These are phyloP conservation scores for Canariomyces notabilis DNA, from an alignment of 2,329 filamentous ascomycete genomes.

Conservation along the genomic window DNA sequence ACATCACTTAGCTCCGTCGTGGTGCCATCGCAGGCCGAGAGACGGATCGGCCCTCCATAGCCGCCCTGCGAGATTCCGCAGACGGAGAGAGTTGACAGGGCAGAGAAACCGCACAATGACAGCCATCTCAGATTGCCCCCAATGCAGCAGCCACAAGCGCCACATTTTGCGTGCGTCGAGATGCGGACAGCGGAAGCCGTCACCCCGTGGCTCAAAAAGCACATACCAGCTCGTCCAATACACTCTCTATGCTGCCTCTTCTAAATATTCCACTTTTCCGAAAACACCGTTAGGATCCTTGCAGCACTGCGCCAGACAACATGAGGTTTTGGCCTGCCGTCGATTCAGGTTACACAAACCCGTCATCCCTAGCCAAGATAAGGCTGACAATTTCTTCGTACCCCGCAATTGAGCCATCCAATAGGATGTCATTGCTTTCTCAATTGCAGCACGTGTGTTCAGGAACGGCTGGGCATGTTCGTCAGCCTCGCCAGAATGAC, in stretches of 20 bases:
- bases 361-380: neutral
- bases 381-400: constrained; percentile 5
- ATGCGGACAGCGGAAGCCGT: constrained; percentile 7
- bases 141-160: neutral
- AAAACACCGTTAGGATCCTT: no score
- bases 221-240: neutral
- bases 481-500: constrained; percentile 9
- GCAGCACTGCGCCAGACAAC: no score
- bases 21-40: neutral
- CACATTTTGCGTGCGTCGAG: no score
- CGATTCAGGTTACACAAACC: no score
- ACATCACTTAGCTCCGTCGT: neutral
- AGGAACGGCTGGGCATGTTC: constrained; percentile 3
- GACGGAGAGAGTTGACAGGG: no score
- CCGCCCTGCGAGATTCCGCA: no score
- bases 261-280: no score
- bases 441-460: neutral
- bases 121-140: neutral
- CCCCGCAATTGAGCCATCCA: constrained; percentile 15
- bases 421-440: neutral
- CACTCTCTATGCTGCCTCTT: no score
- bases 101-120: neutral
- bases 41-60: neutral
- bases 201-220: constrained; percentile 1
- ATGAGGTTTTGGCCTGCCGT: no score